phyloP scores from a whole-genome alignment of 768 basidiomycete species.

The Candolleomyces eurysporus region DNA sequence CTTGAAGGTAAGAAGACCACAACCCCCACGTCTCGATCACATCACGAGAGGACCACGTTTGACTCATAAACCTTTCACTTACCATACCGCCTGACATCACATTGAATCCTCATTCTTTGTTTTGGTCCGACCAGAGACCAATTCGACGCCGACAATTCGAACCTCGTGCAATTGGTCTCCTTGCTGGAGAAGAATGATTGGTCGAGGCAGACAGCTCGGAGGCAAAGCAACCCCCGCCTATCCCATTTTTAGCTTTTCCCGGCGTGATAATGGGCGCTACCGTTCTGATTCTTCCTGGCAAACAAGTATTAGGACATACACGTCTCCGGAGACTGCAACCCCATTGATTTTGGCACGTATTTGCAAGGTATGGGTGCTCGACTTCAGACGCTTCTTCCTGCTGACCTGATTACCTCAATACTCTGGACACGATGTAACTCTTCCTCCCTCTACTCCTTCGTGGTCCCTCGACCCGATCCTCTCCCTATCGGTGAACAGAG shows the following conservation, averaged over 20 bases:
- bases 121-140: constrained; percentile 59
- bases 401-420: constrained; percentile 29
- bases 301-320: constrained; percentile 55
- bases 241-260: neutral
- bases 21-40: neutral
- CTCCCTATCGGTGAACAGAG: constrained; percentile 21
- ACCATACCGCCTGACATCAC: constrained; percentile 37
- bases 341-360: constrained; percentile 35
- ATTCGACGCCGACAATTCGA: constrained; percentile 53
- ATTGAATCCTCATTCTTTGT: constrained; percentile 49
- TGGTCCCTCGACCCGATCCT: constrained; percentile 35
- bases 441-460: constrained; percentile 40
- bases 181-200: constrained; percentile 51
- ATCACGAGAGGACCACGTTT: constrained; percentile 16
- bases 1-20: constrained; percentile 8
- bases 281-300: constrained; percentile 11
- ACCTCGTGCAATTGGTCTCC: constrained; percentile 50
- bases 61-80: constrained; percentile 20
- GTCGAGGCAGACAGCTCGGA: constrained; percentile 45
- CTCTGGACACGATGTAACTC: constrained; percentile 63
- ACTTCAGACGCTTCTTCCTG: neutral
- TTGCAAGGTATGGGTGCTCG: constrained; percentile 30
- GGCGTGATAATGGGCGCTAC: neutral
- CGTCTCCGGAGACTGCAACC: constrained; percentile 32
- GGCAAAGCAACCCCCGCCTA: constrained; percentile 19